Evolutionary conservation across 345 rosid species (phyloP).

Genomic region (Combretum micranthum): DNA sequence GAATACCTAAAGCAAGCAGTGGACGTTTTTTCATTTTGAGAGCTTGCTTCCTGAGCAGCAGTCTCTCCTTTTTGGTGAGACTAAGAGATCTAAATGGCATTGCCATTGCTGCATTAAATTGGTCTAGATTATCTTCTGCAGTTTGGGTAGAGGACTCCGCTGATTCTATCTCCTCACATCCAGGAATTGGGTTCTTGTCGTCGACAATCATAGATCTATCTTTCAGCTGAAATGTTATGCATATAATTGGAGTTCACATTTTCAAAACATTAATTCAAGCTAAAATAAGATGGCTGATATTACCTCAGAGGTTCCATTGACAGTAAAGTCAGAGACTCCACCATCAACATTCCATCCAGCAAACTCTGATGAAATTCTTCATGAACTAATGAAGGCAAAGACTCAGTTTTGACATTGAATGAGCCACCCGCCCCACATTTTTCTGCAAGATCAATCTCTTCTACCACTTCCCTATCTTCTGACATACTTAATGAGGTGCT

Average conservation of each 20-base stretch:
- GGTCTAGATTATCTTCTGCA: constrained; percentile 11
- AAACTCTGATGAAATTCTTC: constrained; percentile 1
- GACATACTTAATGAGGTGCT: constrained; percentile 5
- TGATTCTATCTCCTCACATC: background rate
- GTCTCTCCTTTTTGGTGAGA: constrained; percentile 84
- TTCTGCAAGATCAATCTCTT: constrained; percentile 13
- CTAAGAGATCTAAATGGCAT: constrained; percentile 19
- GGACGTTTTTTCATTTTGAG: constrained; percentile 80
- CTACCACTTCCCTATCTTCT: constrained; percentile 23
- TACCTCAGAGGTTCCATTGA: constrained; percentile 9
- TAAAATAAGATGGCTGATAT: constrained; percentile 13
- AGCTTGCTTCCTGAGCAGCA: constrained; percentile 82
- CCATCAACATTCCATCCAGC: background rate
- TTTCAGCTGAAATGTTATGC: constrained; percentile 1
- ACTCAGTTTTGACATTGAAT: constrained; percentile 18
- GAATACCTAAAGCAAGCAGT: constrained; percentile 64
- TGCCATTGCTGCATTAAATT: constrained; percentile 6
- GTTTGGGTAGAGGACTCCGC: constrained; percentile 13
- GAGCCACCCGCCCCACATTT: constrained; percentile 15
- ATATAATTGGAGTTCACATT: constrained; percentile 16
- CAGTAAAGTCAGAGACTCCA: background rate
- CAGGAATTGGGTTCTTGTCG: background rate
- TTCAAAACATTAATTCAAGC: constrained; percentile 11
- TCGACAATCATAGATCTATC: background rate
- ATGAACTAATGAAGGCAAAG: constrained; percentile 14